Percentiles rank a stretch among this genome's conserved stretches.
Evolutionary conservation across 306 rosid species (phyloP).

Genomic region (Begonia loranthoides): DNA sequence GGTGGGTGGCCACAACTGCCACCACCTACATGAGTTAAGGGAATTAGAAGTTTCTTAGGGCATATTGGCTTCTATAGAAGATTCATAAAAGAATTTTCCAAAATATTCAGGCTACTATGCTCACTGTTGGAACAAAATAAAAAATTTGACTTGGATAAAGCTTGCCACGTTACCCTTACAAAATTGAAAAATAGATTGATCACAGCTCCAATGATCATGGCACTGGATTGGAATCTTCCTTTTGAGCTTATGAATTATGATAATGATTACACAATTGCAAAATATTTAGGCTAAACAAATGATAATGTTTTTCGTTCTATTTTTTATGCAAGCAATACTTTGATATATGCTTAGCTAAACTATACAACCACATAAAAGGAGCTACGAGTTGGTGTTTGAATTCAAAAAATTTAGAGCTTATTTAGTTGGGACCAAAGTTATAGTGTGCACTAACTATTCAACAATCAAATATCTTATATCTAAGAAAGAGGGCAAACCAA

Average conservation of each 20-base stretch:
- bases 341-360: not conserved
- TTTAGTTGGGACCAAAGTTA: not conserved
- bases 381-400: not conserved
- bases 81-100: not conserved
- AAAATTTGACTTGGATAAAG: not conserved
- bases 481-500: not conserved
- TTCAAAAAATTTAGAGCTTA: not conserved
- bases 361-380: not conserved
- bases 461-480: not conserved
- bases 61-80: too few species aligned
- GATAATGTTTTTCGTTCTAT: not conserved
- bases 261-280: not conserved
- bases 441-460: not conserved
- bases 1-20: too few species aligned
- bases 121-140: not conserved
- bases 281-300: not conserved
- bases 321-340: not conserved
- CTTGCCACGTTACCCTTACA: not conserved
- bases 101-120: not conserved
- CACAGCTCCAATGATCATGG: not conserved
- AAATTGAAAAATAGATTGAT: too few species aligned
- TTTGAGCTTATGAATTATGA: not conserved
- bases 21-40: too few species aligned
- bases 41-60: too few species aligned
- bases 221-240: not conserved